These are phyloP conservation scores for Buddleja alternifolia DNA, from an alignment of 257 asterid genomes.

Conservation along the genomic window DNA sequence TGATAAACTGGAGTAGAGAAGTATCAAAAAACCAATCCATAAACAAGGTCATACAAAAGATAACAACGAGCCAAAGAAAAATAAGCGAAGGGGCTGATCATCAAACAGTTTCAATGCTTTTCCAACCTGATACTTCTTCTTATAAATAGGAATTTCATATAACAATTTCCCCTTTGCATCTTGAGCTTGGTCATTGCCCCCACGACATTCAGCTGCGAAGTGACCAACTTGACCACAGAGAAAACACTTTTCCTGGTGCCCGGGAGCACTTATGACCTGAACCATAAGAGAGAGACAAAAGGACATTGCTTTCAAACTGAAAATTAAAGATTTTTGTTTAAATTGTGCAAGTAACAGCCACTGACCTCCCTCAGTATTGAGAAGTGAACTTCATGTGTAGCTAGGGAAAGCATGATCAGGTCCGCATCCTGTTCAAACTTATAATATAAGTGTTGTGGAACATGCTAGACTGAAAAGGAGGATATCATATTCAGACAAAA, in stretches of 20 bases:
- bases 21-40: conserved; percentile 33
- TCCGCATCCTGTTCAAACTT: conserved; percentile 75
- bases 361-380: conserved; percentile 95
- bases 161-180: conserved; percentile 46
- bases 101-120: conserved; percentile 17
- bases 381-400: conserved; percentile 97
- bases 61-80: conserved; percentile 12
- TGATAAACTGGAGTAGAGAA: conserved; percentile 61
- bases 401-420: conserved; percentile 92
- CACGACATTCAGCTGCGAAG: conserved; percentile 81
- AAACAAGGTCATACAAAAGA: conserved; percentile 13
- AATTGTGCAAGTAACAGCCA: conserved; percentile 24
- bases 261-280: conserved; percentile 80
- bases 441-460: conserved; percentile 31
- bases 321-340: conserved; percentile 12
- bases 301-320: neutral
- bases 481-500: conserved; percentile 9
- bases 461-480: conserved; percentile 25
- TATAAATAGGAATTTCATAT: conserved; percentile 69
- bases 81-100: conserved; percentile 25
- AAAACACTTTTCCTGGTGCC: conserved; percentile 92
- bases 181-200: conserved; percentile 42
- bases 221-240: conserved; percentile 91
- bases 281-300: conserved; percentile 22
- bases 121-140: conserved; percentile 92